Conservation (phyloP, 2,329 filamentous ascomycete genomes). For the Aschersonia sp. region DNA sequence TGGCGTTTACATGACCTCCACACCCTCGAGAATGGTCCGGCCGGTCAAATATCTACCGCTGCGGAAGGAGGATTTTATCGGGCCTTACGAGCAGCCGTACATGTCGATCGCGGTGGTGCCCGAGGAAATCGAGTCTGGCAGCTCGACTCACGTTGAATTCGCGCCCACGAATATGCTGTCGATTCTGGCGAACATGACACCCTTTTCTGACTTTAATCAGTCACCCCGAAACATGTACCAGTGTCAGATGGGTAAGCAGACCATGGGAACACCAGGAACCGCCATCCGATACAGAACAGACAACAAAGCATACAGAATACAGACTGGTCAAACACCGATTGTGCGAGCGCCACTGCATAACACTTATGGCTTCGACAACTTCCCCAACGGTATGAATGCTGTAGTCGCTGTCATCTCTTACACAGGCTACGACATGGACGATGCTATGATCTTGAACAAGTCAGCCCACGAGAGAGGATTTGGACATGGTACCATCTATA, state of each 20-base stretch:
- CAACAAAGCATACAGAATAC: constrained; percentile 90
- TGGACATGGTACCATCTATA: constrained; percentile 91
- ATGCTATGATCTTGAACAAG: constrained; percentile 99
- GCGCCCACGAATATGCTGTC: constrained; percentile 94
- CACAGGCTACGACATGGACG: constrained; percentile 99
- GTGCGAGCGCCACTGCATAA: constrained; percentile 89
- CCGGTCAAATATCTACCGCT: constrained; percentile 86
- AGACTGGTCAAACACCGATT: constrained; percentile 91
- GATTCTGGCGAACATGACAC: constrained; percentile 96
- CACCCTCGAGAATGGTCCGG: constrained; percentile 72
- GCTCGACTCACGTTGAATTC: constrained; percentile 87
- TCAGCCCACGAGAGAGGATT: constrained; percentile 92
- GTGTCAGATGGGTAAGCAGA: constrained; percentile 98
- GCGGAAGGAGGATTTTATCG: constrained; percentile 75
- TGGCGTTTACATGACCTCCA: constrained; percentile 84
- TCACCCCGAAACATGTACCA: constrained; percentile 99
- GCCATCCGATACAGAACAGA: constrained; percentile 78
- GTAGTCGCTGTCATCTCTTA: constrained; percentile 97
- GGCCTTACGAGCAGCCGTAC: constrained; percentile 90
- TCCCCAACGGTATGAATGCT: constrained; percentile 90
- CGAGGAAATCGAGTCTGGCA: constrained; percentile 70
- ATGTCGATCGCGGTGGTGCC: constrained; percentile 96
- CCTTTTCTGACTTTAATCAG: constrained; percentile 97
- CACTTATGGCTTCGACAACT: constrained; percentile 93
- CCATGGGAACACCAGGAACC: constrained; percentile 91